Evolutionary conservation across 2,329 filamentous ascomycete species (phyloP).

Genomic region (Arachnomyces sp.): DNA sequence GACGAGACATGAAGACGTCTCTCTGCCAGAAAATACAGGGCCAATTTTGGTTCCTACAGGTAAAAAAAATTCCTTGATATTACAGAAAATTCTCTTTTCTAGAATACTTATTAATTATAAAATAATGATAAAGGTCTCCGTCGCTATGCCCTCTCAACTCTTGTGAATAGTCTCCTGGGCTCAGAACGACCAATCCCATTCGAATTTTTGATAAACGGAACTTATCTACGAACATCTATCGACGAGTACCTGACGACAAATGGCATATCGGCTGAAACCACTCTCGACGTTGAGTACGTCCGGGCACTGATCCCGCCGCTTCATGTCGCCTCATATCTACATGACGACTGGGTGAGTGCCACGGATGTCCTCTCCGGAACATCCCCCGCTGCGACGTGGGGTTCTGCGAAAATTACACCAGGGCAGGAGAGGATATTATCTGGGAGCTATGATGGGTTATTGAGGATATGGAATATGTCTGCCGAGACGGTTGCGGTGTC

Average conservation of each 20-base stretch:
- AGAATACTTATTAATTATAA: constrained; percentile 1
- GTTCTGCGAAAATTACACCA: constrained; percentile 38
- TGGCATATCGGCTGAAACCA: constrained; percentile 82
- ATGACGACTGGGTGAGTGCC: constrained; percentile 92
- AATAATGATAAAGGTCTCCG: constrained; percentile 39
- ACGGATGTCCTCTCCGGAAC: constrained; percentile 71
- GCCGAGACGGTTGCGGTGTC: constrained; percentile 79
- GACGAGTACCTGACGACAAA: constrained; percentile 83
- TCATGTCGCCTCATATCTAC: constrained; percentile 86
- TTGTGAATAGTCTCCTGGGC: constrained; percentile 55
- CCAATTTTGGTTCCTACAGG: constrained; percentile 53
- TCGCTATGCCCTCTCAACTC: constrained; percentile 53
- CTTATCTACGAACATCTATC: constrained; percentile 79
- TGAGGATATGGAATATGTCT: constrained; percentile 84
- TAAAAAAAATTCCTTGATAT: constrained; percentile 23
- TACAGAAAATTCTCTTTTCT: not conserved
- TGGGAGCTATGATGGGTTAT: constrained; percentile 83
- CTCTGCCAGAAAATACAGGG: constrained; percentile 47
- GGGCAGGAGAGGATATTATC: constrained; percentile 72
- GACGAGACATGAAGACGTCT: constrained; percentile 46
- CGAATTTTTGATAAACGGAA: constrained; percentile 92
- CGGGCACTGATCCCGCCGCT: constrained; percentile 81
- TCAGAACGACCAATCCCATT: constrained; percentile 50
- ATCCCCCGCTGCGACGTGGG: constrained; percentile 55
- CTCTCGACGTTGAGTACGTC: constrained; percentile 84